Evolutionary conservation across 2,329 filamentous ascomycete genomes (phyloP).

Genomic region (Sphaceloma murrayae): DNA sequence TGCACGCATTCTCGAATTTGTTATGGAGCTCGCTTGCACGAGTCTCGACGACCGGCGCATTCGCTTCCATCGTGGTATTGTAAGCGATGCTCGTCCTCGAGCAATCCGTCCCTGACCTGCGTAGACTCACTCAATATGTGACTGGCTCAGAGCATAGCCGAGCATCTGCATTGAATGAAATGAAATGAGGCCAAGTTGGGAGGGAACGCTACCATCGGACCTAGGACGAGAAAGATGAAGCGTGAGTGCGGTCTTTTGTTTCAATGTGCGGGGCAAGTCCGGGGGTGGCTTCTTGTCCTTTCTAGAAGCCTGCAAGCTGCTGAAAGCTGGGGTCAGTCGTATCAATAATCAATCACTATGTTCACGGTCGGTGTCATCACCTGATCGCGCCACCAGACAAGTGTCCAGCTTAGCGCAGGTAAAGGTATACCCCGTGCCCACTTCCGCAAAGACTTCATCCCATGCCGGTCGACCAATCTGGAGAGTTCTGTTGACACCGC

Average conservation of each 20-base stretch:
- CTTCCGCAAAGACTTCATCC: background rate
- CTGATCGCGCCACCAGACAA: slow-evolving; percentile 9
- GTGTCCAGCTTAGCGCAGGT: background rate
- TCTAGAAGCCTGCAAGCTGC: slow-evolving; percentile 11
- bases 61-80: slow-evolving; percentile 3
- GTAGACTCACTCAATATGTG: slow-evolving; percentile 10
- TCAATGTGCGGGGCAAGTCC: slow-evolving; percentile 9
- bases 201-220: slow-evolving; percentile 11
- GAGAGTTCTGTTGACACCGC: background rate
- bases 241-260: background rate
- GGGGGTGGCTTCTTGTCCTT: slow-evolving; percentile 5
- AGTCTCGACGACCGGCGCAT: background rate
- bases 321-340: slow-evolving; percentile 2
- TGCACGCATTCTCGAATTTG: background rate
- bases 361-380: background rate
- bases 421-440: background rate
- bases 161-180: background rate
- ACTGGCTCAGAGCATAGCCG: slow-evolving; percentile 6
- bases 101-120: slow-evolving; percentile 4
- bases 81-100: slow-evolving; percentile 3
- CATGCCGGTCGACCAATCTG: background rate
- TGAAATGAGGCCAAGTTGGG: slow-evolving; percentile 11
- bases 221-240: slow-evolving; percentile 9
- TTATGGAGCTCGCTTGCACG: slow-evolving; percentile 7
- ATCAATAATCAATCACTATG: too few species aligned